phyloP scores from a whole-genome alignment of 2,329 filamentous ascomycete species.

The Trichoderma cornu-damae region DNA sequence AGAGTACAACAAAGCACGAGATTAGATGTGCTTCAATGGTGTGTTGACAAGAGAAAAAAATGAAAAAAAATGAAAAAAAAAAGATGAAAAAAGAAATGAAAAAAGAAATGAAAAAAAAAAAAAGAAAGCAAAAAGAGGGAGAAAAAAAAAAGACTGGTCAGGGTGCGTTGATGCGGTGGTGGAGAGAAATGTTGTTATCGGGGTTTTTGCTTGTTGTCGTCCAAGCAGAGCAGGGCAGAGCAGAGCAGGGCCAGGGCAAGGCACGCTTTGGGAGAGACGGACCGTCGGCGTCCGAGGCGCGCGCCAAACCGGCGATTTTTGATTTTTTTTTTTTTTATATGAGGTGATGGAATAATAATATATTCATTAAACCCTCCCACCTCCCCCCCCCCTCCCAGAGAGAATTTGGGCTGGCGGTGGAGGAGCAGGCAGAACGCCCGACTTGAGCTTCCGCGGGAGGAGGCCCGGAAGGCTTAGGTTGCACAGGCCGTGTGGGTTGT shows the following conservation, averaged over 20 bases:
- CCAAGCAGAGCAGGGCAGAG: not conserved
- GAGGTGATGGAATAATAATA: too few species aligned
- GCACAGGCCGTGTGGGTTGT: not conserved
- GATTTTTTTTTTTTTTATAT: too few species aligned
- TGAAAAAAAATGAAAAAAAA: too few species aligned
- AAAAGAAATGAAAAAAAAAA: not conserved
- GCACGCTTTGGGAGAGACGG: slow-evolving; percentile 2
- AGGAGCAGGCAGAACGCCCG: not conserved
- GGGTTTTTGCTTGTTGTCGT: not conserved
- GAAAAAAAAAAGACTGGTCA: too few species aligned
- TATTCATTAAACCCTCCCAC: too few species aligned
- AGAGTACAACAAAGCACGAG: too few species aligned
- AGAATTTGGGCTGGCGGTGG: not conserved
- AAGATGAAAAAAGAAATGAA: not conserved
- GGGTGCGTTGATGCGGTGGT: not conserved
- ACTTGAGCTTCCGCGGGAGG: not conserved
- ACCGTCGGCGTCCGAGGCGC: slow-evolving; percentile 6
- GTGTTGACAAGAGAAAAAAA: too few species aligned
- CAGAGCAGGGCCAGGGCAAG: not conserved
- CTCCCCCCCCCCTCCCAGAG: too few species aligned
- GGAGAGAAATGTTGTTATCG: not conserved
- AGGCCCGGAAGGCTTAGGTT: not conserved
- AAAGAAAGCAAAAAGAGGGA: too few species aligned
- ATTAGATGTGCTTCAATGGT: too few species aligned
- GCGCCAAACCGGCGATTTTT: slow-evolving; percentile 8